Conservation (phyloP, 75 land plant species). For the Selaginella tamariscina region DNA sequence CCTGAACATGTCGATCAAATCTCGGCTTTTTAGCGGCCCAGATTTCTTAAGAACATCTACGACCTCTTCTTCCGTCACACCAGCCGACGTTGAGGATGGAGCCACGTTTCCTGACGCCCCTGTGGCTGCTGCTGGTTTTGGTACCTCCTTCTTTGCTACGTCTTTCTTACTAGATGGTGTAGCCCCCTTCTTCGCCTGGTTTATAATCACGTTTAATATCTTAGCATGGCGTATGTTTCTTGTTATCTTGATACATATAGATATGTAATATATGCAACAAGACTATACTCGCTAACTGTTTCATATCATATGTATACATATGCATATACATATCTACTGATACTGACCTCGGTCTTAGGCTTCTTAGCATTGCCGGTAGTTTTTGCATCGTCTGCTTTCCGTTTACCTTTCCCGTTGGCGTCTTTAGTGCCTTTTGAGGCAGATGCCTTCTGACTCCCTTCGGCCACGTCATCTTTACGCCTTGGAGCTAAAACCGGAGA, state of each 20-base stretch:
- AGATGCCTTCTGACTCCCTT: slow-evolving; percentile 52
- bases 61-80: slow-evolving; percentile 87
- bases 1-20: slow-evolving; percentile 74
- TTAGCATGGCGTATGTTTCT: no score
- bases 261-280: no score
- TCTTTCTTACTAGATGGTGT: slow-evolving; percentile 35
- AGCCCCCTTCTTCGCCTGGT: slow-evolving; percentile 19
- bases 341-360: slow-evolving; percentile 41
- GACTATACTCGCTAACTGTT: no score
- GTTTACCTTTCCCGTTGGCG: slow-evolving; percentile 50
- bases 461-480: slow-evolving; percentile 46
- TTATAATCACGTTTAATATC: slow-evolving; percentile 14
- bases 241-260: no score
- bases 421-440: slow-evolving; percentile 31
- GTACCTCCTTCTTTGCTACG: slow-evolving; percentile 19
- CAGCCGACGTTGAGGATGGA: slow-evolving; percentile 44
- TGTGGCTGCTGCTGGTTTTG: slow-evolving; percentile 17
- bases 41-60: slow-evolving; percentile 47
- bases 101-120: slow-evolving; percentile 15
- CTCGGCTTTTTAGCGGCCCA: slow-evolving; percentile 72
- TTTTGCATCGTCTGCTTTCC: slow-evolving; percentile 67
- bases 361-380: slow-evolving; percentile 46
- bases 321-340: no score
- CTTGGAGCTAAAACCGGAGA: slow-evolving; percentile 78
- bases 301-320: no score